phyloP scores from a whole-genome alignment of 2,329 filamentous ascomycete species.

The Alternaria gansuensis region DNA sequence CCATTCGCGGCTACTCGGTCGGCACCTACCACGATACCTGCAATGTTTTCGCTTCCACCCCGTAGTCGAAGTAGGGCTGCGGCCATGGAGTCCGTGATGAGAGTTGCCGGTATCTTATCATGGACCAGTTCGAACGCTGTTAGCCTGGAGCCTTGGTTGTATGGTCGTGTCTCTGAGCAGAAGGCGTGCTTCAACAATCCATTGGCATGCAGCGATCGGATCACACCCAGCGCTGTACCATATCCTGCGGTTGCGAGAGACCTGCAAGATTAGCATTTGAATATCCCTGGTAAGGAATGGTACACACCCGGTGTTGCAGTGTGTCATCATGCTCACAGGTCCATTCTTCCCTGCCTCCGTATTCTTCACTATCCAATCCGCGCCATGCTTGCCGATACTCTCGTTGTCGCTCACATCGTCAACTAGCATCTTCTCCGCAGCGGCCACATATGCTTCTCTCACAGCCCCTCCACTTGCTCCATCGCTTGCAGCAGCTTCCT shows the following conservation, averaged over 20 bases:
- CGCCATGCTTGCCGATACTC: conserved; percentile 82
- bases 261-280: conserved; percentile 54
- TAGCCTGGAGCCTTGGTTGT: conserved; percentile 95
- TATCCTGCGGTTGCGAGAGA: conserved; percentile 98
- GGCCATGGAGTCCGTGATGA: conserved; percentile 97
- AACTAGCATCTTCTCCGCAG: conserved; percentile 85
- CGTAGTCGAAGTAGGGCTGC: conserved; percentile 79
- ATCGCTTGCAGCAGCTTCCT: conserved; percentile 57
- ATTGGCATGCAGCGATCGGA: conserved; percentile 77
- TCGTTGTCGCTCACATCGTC: conserved; percentile 90
- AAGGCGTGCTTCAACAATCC: conserved; percentile 80
- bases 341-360: conserved; percentile 59
- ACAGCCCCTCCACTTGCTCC: conserved; percentile 64
- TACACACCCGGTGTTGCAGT: conserved; percentile 90
- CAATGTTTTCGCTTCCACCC: conserved; percentile 69
- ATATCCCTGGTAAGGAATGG: neutral
- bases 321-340: conserved; percentile 84
- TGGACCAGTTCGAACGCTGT: conserved; percentile 97
- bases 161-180: conserved; percentile 96
- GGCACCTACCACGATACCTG: conserved; percentile 90
- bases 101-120: conserved; percentile 86
- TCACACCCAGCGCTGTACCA: conserved; percentile 92
- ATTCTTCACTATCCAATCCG: conserved; percentile 79
- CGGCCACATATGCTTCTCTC: conserved; percentile 74
- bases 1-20: conserved; percentile 96